Conservation (phyloP, 2,329 filamentous ascomycete genomes). For the Escovopsis weberi region DNA sequence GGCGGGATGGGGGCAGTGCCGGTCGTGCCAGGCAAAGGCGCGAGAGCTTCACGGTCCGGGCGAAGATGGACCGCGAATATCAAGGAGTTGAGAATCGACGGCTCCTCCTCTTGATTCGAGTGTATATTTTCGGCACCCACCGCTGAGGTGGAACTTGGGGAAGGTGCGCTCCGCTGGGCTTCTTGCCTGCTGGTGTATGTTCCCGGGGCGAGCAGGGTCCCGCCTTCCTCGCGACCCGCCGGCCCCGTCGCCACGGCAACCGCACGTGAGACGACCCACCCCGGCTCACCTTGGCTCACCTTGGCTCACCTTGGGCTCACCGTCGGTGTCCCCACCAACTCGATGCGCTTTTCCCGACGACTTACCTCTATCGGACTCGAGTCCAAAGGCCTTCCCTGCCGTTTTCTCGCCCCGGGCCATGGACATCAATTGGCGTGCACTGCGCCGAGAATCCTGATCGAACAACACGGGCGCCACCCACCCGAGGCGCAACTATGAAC, state of each 20-base stretch:
- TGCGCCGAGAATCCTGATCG: not conserved
- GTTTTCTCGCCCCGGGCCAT: conserved; percentile 1
- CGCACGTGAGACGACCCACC: conserved; percentile 11
- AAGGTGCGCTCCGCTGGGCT: no score
- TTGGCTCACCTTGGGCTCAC: conserved; percentile 17
- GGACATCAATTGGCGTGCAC: not conserved
- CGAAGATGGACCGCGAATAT: no score
- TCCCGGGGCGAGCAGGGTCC: no score
- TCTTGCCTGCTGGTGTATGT: no score
- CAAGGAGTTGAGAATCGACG: no score
- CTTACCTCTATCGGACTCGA: not conserved
- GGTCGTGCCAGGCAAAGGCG: no score
- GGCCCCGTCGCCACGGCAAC: conserved; percentile 15
- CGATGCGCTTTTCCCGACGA: not conserved
- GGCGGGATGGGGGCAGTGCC: no score
- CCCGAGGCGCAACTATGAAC: conserved; percentile 22
- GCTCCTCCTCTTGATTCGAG: no score
- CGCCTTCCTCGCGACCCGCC: no score
- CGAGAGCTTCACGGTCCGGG: no score
- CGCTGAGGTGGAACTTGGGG: no score
- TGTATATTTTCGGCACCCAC: no score
- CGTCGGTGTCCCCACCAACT: conserved; percentile 1
- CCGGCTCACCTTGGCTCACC: conserved; percentile 6
- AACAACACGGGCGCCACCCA: conserved; percentile 2
- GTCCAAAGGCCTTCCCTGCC: conserved; percentile 6